A percentile compares a stretch with the other conserved stretches of the same genome.
These are phyloP conservation scores for Hyparrhenia diplandra DNA, from an alignment of 176 grass and related monocot genomes.

Conservation along the genomic window DNA sequence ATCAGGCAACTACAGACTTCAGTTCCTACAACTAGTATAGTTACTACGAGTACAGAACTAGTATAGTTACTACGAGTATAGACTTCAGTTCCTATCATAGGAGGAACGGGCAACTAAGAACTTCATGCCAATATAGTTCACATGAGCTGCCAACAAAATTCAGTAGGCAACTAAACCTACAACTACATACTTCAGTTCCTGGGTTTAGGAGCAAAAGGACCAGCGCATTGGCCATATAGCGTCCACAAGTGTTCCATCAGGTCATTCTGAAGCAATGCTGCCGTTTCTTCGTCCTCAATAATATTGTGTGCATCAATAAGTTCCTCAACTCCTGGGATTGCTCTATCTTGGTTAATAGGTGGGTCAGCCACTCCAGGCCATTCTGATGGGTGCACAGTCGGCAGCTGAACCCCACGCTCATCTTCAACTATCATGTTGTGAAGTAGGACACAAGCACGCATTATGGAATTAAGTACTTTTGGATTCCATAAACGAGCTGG, in stretches of 20 bases:
- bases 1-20: too few species aligned
- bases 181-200: too few species aligned
- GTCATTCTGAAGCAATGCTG: background rate
- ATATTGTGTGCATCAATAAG: background rate
- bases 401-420: background rate
- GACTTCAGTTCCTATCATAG: too few species aligned
- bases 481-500: background rate
- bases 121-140: too few species aligned
- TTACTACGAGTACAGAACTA: too few species aligned
- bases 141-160: too few species aligned
- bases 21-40: too few species aligned
- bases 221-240: too few species aligned
- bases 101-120: too few species aligned
- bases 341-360: background rate
- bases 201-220: too few species aligned
- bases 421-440: background rate
- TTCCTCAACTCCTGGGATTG: background rate
- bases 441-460: background rate
- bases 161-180: too few species aligned
- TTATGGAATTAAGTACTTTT: background rate
- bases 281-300: background rate
- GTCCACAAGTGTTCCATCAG: background rate
- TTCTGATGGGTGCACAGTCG: background rate
- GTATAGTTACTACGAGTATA: too few species aligned
- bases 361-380: background rate